phyloP scores from a whole-genome alignment of 2,329 filamentous ascomycete genomes.

The Hypoxylon rubiginosum region DNA sequence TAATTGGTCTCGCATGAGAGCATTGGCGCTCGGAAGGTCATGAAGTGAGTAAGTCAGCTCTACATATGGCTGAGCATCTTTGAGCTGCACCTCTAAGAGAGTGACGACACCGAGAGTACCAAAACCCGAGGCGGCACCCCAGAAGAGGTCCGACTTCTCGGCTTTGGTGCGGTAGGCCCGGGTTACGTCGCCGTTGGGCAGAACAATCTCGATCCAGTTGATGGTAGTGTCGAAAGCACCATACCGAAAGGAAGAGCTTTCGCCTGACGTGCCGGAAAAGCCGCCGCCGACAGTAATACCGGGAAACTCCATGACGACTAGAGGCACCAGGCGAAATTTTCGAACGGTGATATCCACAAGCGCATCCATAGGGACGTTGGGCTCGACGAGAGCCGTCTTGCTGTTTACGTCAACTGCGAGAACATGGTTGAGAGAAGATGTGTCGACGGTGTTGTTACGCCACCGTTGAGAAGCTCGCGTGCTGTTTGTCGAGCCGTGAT shows the following conservation, averaged over 20 bases:
- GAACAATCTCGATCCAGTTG: constrained; percentile 73
- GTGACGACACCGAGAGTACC: constrained; percentile 78
- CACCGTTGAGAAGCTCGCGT: constrained; percentile 70
- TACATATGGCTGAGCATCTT: constrained; percentile 68
- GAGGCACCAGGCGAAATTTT: constrained; percentile 67
- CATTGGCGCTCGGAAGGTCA: constrained; percentile 55
- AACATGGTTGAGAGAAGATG: constrained; percentile 72
- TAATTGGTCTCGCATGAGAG: neutral
- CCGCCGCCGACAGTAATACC: constrained; percentile 78
- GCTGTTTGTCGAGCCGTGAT: constrained; percentile 82
- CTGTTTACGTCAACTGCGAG: constrained; percentile 67
- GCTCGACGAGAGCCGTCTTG: constrained; percentile 74
- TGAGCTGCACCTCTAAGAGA: constrained; percentile 70
- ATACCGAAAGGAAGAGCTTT: constrained; percentile 76
- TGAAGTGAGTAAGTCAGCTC: constrained; percentile 67
- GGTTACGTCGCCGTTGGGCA: constrained; percentile 70
- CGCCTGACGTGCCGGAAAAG: constrained; percentile 75
- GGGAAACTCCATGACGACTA: constrained; percentile 79
- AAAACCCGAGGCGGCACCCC: constrained; percentile 74
- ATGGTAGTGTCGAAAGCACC: constrained; percentile 75
- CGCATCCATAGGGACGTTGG: constrained; percentile 77
- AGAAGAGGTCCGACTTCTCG: constrained; percentile 71
- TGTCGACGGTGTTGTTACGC: constrained; percentile 73
- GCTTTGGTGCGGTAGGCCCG: constrained; percentile 62
- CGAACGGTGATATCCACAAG: constrained; percentile 70